Base-by-base conservation (phyloP, 805 yeast species). In the Kuraishia ogatae region DNA sequence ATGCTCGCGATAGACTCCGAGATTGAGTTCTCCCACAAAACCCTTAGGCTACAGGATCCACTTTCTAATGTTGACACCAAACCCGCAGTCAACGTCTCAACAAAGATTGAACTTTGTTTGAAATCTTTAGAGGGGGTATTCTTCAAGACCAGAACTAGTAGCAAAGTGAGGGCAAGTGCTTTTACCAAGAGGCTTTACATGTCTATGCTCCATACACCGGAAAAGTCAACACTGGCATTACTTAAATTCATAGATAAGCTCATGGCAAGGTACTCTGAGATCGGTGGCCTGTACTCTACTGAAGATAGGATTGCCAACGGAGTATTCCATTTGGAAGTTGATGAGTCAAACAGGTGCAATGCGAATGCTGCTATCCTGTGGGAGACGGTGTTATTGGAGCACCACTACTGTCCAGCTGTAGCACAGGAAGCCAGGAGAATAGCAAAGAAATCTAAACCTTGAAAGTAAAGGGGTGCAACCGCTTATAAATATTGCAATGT, bases 231-330 rank as follows among this genome's bases (percentile, higher is more conserved):
- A 1, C 75, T 89, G 61, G 96, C 97, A 0, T 68, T 85, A 1
- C 72, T 91, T 52, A 87, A 87, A 64, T 87, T 93, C 59, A 65
- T 93, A 51, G 94, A 89, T 26, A 88, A 89, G 62, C 73, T 94
- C 57, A 76, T 82, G 66, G 82, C 81, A 53, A 79, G 87, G 66
- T 87, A 84, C 67, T 84, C 89, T 48, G 86, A 84, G 53, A 71
- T 90, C 50, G 79, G 82, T 53, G 88, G 96, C 1, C 72, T 93
- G 53, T 90, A 86, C 71, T 83, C 89, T 22, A 89, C 97, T 1
- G 97, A 91, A 51, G 99, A 94, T 65, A 78, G 94, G 60, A 80
- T 94, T 48, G 83, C 83, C 47, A 91, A 93, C 56, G 98, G 97
- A 51, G 75, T 77, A 15, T 87, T 86, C 64, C 80, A 82, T 26